phyloP scores from a whole-genome alignment of 257 asterid genomes.

The Capsicum baccatum region DNA sequence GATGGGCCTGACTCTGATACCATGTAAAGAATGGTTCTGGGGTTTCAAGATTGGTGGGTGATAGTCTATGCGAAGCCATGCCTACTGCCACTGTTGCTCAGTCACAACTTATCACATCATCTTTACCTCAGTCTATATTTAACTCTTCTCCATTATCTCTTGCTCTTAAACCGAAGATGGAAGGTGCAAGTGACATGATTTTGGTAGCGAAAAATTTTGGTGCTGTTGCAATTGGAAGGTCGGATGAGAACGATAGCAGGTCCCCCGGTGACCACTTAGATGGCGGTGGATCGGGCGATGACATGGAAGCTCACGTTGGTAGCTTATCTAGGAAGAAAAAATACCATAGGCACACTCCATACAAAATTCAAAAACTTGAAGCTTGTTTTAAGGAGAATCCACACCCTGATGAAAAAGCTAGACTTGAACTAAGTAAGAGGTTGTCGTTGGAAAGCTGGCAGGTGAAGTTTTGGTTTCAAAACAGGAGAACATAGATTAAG shows the following conservation, averaged over 20 bases:
- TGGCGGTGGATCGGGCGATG: conserved; percentile 65
- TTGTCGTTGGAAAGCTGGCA: conserved; percentile 71
- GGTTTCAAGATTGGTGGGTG: conserved; percentile 56
- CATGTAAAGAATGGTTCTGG: conserved; percentile 32
- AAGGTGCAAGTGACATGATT: conserved; percentile 65
- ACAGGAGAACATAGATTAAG: conserved; percentile 90
- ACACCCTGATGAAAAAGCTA: conserved; percentile 86
- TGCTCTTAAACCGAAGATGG: conserved; percentile 77
- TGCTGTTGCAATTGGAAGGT: conserved; percentile 41
- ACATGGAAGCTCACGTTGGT: conserved; percentile 49
- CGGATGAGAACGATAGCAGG: conserved; percentile 65
- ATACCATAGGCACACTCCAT: conserved; percentile 69
- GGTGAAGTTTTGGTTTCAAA: conserved; percentile 94
- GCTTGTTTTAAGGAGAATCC: conserved; percentile 82
- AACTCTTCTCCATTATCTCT: conserved; percentile 54
- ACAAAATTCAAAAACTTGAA: conserved; percentile 88
- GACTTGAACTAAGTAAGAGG: conserved; percentile 70
- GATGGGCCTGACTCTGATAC: too few species aligned
- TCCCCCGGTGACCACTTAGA: conserved; percentile 75
- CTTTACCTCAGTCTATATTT: conserved; percentile 51
- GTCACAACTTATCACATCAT: conserved; percentile 48
- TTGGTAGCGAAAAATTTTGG: conserved; percentile 52
- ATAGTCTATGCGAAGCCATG: conserved; percentile 48
- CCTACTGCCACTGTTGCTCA: conserved; percentile 48
- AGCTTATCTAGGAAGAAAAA: conserved; percentile 56